Percentiles rank a stretch among this genome's conserved stretches.
Conservation (phyloP, 2,329 filamentous ascomycete genomes). For the Aquanectria penicillioides region DNA sequence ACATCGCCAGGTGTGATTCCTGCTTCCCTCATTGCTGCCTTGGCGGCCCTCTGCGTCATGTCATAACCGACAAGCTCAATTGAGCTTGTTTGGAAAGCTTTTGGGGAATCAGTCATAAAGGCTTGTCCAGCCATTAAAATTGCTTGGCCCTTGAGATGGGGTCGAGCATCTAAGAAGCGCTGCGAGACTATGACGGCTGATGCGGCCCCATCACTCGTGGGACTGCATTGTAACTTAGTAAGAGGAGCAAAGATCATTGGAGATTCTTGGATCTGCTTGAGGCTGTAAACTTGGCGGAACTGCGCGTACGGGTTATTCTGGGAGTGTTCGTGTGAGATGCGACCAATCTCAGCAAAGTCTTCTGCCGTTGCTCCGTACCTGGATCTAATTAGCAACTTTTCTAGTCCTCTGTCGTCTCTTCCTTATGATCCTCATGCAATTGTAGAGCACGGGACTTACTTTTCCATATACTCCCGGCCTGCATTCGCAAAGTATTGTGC, state of each 20-base stretch:
- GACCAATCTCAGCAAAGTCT: slow-evolving; percentile 94
- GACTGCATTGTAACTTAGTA: slow-evolving; percentile 97
- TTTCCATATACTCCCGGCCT: slow-evolving; percentile 93
- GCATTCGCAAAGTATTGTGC: slow-evolving; percentile 97
- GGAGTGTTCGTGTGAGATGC: slow-evolving; percentile 91
- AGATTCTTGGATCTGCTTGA: slow-evolving; percentile 80
- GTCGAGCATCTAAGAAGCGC: slow-evolving; percentile 84
- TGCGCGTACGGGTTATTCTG: slow-evolving; percentile 96
- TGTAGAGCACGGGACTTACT: slow-evolving; percentile 59
- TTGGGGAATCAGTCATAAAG: slow-evolving; percentile 12
- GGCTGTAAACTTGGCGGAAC: slow-evolving; percentile 90
- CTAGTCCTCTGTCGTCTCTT: too few species aligned
- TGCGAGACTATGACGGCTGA: slow-evolving; percentile 90
- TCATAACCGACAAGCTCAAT: slow-evolving; percentile 44
- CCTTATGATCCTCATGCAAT: too few species aligned
- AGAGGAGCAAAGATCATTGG: slow-evolving; percentile 85
- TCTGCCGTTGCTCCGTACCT: slow-evolving; percentile 83
- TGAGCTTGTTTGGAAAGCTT: slow-evolving; percentile 21
- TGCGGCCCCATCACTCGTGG: slow-evolving; percentile 91
- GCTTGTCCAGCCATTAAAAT: slow-evolving; percentile 50
- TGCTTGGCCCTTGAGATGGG: slow-evolving; percentile 82
- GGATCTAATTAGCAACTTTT: slow-evolving; percentile 22
- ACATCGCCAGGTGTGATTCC: slow-evolving; percentile 29
- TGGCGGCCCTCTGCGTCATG: slow-evolving; percentile 40
- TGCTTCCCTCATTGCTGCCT: slow-evolving; percentile 35